These are phyloP conservation scores for Torulaspora maleeae DNA, from an alignment of 805 yeast species.

Conservation along the genomic window DNA sequence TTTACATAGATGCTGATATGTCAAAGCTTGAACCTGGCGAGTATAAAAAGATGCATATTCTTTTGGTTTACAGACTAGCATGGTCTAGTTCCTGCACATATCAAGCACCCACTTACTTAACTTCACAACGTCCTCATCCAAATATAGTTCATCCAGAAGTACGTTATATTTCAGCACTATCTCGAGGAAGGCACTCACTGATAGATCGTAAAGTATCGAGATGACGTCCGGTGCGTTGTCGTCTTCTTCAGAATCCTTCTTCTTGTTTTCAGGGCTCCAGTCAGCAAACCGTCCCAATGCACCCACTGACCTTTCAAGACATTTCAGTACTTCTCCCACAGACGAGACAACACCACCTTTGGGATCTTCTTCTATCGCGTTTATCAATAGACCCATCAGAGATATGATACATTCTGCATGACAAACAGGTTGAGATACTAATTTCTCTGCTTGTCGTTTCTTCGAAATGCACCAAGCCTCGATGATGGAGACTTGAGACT, in stretches of 20 bases:
- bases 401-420: conserved; percentile 60
- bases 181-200: conserved; percentile 59
- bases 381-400: conserved; percentile 45
- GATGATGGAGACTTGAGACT: conserved; percentile 22
- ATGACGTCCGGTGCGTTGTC: conserved; percentile 39
- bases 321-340: conserved; percentile 54
- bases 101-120: conserved; percentile 72
- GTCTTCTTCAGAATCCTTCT: conserved; percentile 12
- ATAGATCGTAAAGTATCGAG: conserved; percentile 55
- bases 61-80: not conserved
- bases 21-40: not conserved
- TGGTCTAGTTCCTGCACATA: conserved; percentile 26
- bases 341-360: conserved; percentile 48
- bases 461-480: conserved; percentile 32
- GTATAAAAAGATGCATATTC: not conserved
- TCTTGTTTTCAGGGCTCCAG: conserved; percentile 22
- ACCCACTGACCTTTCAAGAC: conserved; percentile 57
- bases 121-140: conserved; percentile 58
- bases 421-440: conserved; percentile 61
- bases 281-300: conserved; percentile 46
- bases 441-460: conserved; percentile 52
- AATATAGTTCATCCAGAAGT: conserved; percentile 57
- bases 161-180: conserved; percentile 60
- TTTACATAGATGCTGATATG: conserved; percentile 3
- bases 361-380: conserved; percentile 62